Percentiles rank a stretch among this genome's conserved stretches.
Evolutionary conservation across 768 basidiomycete genomes (phyloP).

Genomic region (Tulasnella sp.): DNA sequence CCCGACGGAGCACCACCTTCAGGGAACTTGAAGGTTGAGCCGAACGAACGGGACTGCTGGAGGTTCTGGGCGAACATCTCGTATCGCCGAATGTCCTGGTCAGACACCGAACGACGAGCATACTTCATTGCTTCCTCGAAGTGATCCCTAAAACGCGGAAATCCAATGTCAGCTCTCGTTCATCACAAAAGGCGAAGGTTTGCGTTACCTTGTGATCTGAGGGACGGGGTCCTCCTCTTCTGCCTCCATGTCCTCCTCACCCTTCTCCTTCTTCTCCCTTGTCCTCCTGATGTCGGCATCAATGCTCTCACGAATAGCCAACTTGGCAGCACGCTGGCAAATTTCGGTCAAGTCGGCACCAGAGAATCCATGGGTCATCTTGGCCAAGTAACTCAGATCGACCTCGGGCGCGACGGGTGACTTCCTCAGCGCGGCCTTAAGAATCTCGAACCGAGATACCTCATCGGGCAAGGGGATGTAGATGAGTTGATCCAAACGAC

Average conservation of each 20-base stretch:
- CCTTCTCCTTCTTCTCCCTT: conserved; percentile 75
- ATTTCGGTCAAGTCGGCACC: conserved; percentile 99
- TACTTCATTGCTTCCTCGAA: conserved; percentile 99
- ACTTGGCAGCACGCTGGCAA: conserved; percentile 93
- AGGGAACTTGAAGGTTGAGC: conserved; percentile 98
- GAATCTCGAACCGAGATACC: conserved; percentile 79
- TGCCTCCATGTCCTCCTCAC: conserved; percentile 50
- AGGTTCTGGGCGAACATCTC: conserved; percentile 97
- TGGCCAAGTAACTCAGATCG: conserved; percentile 78
- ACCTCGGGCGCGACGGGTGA: conserved; percentile 79
- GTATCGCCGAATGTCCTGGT: conserved; percentile 93
- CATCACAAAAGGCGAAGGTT: not conserved
- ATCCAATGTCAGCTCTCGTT: not conserved
- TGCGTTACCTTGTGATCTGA: conserved; percentile 61
- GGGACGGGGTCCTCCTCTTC: conserved; percentile 90
- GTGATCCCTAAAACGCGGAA: conserved; percentile 53
- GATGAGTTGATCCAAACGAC: conserved; percentile 98
- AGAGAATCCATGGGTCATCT: conserved; percentile 93
- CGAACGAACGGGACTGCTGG: conserved; percentile 86
- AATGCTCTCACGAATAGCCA: conserved; percentile 92
- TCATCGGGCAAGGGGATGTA: conserved; percentile 99
- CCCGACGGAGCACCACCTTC: conserved; percentile 44
- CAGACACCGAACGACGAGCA: conserved; percentile 93
- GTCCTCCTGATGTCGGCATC: conserved; percentile 78
- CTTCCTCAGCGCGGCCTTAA: conserved; percentile 85